Evolutionary conservation across 148 eudicot genomes (phyloP).

Genomic region (Silene latifolia): DNA sequence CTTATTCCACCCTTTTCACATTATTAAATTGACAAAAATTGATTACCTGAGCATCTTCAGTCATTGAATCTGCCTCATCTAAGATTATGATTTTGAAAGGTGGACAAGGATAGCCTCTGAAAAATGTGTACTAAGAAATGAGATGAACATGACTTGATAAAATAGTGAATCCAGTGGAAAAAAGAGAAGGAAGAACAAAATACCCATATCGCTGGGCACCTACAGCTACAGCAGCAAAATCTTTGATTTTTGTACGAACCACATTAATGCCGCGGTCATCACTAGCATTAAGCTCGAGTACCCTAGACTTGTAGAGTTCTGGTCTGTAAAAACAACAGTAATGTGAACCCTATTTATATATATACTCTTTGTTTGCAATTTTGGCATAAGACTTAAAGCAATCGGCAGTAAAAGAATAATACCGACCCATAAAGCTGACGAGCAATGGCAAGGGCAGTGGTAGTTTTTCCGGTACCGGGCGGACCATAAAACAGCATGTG

Average conservation of each 20-base stretch:
- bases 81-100: constrained; percentile 88
- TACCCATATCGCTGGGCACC: constrained; percentile 74
- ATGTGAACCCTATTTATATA: background rate
- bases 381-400: background rate
- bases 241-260: constrained; percentile 91
- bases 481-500: constrained; percentile 97
- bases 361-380: background rate
- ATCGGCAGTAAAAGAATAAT: too few species aligned
- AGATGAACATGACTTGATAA: background rate
- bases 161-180: constrained; percentile 11
- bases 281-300: constrained; percentile 96
- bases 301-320: constrained; percentile 90
- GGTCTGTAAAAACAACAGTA: constrained; percentile 49
- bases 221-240: constrained; percentile 93
- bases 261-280: constrained; percentile 98
- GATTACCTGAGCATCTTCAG: constrained; percentile 96
- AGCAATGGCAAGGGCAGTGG: constrained; percentile 88
- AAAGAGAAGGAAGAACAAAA: constrained; percentile 9
- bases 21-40: constrained; percentile 5
- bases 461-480: constrained; percentile 95
- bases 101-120: constrained; percentile 88
- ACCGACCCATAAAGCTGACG: constrained; percentile 81
- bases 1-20: background rate
- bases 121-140: background rate
- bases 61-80: constrained; percentile 99